phyloP scores from a whole-genome alignment of 2,329 filamentous ascomycete species.

The Stemphylium vesicarium region DNA sequence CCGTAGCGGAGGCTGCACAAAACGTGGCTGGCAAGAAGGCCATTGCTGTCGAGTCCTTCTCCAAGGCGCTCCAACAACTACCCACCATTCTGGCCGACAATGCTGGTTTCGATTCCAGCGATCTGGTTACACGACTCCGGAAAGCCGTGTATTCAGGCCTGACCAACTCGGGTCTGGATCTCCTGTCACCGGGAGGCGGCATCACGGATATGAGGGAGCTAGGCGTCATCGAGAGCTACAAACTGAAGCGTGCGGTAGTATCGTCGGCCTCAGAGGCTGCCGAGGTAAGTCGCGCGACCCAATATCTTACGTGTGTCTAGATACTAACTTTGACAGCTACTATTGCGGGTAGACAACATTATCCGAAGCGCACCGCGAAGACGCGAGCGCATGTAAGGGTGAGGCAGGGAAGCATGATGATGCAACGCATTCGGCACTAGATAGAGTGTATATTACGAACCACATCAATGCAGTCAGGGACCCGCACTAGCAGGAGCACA shows the following conservation, averaged over 20 bases:
- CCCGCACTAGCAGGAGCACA: neutral
- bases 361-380: conserved; percentile 89
- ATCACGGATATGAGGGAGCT: conserved; percentile 95
- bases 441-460: conserved; percentile 38
- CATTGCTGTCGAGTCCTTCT: conserved; percentile 88
- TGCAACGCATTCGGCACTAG: conserved; percentile 29
- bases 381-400: conserved; percentile 72
- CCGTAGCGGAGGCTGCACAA: conserved; percentile 89
- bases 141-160: conserved; percentile 95
- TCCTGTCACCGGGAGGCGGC: conserved; percentile 86
- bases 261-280: conserved; percentile 95
- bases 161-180: conserved; percentile 88
- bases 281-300: conserved; percentile 69
- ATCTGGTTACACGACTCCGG: conserved; percentile 87
- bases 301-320: neutral
- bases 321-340: conserved; percentile 63
- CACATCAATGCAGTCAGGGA: conserved; percentile 34
- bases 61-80: conserved; percentile 85
- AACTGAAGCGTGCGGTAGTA: conserved; percentile 97
- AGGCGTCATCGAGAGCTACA: conserved; percentile 97
- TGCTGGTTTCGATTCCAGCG: conserved; percentile 92
- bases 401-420: conserved; percentile 14
- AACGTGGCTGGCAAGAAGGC: conserved; percentile 97
- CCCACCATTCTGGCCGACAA: conserved; percentile 98
- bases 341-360: conserved; percentile 96